A percentile compares a stretch with the other conserved stretches of the same genome.
These are phyloP conservation scores for Chrysoporthe cubensis DNA, from an alignment of 2,329 filamentous ascomycete species.

Conservation along the genomic window DNA sequence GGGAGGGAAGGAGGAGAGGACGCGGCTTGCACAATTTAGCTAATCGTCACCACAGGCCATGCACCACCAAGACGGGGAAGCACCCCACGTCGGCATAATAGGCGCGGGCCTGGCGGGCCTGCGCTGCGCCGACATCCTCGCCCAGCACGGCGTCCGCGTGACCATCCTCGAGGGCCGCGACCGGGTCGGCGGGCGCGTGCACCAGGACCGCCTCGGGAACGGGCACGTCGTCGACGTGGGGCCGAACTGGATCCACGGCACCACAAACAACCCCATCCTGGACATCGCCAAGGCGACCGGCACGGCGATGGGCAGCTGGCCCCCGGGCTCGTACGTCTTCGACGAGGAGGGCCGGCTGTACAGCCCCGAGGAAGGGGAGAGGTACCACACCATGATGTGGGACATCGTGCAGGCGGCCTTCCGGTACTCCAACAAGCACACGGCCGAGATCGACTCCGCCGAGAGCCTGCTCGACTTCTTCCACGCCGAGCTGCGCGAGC, in stretches of 20 bases:
- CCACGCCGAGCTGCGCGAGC: slow-evolving; percentile 45
- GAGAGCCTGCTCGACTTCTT: slow-evolving; percentile 62
- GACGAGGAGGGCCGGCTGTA: slow-evolving; percentile 60
- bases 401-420: slow-evolving; percentile 70
- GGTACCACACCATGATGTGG: slow-evolving; percentile 64
- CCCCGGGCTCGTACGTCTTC: slow-evolving; percentile 58
- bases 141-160: slow-evolving; percentile 67
- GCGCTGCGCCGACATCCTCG: slow-evolving; percentile 70
- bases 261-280: slow-evolving; percentile 70
- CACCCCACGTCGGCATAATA: slow-evolving; percentile 66
- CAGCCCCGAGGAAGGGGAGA: slow-evolving; percentile 48
- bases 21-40: background rate
- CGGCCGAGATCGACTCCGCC: slow-evolving; percentile 48
- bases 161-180: slow-evolving; percentile 71
- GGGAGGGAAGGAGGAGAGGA: no score
- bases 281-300: slow-evolving; percentile 66
- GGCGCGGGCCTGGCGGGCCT: slow-evolving; percentile 73
- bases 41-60: slow-evolving; percentile 9
- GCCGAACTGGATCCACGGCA: slow-evolving; percentile 83
- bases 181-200: slow-evolving; percentile 68
- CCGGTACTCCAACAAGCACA: slow-evolving; percentile 63
- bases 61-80: slow-evolving; percentile 31
- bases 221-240: slow-evolving; percentile 61
- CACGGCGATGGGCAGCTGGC: slow-evolving; percentile 53
- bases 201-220: slow-evolving; percentile 53